A percentile compares a stretch with the other conserved stretches of the same genome.
These are phyloP conservation scores for Syzygium aqueum DNA, from an alignment of 345 rosid genomes.

Conservation along the genomic window DNA sequence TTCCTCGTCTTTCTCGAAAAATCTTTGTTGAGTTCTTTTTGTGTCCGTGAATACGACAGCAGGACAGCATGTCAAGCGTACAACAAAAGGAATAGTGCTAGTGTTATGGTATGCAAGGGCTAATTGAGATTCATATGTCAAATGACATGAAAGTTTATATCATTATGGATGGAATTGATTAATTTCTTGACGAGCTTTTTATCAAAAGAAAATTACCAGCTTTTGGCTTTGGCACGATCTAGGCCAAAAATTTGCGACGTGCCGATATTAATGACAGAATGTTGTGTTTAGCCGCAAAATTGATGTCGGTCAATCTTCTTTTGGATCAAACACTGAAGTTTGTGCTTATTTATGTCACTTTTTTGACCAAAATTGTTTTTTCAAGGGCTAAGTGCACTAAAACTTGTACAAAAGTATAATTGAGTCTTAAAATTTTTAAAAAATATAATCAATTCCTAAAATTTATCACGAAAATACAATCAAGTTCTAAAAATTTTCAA, in stretches of 20 bases:
- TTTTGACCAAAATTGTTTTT: background rate
- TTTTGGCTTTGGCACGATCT: background rate
- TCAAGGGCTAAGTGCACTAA: background rate
- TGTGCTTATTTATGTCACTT: background rate
- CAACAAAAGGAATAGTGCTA: background rate
- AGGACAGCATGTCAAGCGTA: background rate
- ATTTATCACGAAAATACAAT: no score
- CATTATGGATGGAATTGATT: background rate
- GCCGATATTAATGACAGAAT: background rate
- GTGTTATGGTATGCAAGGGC: background rate
- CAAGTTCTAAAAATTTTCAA: no score
- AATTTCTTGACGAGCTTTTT: background rate
- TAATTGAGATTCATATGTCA: background rate
- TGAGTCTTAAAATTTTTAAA: no score
- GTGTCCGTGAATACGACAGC: background rate
- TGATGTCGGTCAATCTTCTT: background rate
- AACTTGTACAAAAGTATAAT: no score
- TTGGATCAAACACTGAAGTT: background rate
- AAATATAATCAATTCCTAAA: no score
- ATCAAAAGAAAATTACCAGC: background rate
- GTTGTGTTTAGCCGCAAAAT: background rate
- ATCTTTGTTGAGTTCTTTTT: background rate
- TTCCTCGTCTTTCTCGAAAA: background rate
- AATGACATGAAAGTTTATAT: no score
- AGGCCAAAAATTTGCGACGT: no score